Evolutionary conservation across 2,329 filamentous ascomycete species (phyloP), one percentile per base, ranked within the genome.

Genomic region (Verticillium zaregamsianum): DNA sequence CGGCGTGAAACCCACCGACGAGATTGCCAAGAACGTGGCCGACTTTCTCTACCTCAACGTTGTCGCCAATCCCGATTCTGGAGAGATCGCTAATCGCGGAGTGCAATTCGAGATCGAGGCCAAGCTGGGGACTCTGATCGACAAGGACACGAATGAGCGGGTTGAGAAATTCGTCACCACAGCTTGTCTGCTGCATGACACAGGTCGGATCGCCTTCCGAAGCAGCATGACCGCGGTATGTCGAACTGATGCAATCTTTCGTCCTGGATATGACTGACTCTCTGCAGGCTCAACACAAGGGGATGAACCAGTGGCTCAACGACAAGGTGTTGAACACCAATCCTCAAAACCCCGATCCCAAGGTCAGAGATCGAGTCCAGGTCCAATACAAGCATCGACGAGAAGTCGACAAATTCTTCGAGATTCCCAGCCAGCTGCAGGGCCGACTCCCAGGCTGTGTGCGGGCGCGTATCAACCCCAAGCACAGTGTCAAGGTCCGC

Each of bases 31-130:
- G 68, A 74, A 81, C 20, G 82, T 96, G n/a, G 91, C 90, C 64
- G 91, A 96, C 71, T 96, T 93, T 69, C 78, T 97, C 12, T 96
- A 88, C 71, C 73, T 85, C 57, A 82, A 90, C 61, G 88, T 95
- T 20, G 82, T 95, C 7, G 79, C 82, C 59, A 86, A 87, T 64
- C 80, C 84, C n/a, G 86, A 91, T 66, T 81, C 88, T 40, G 82
- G 82, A 35, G 86, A 90, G 67, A 84, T 90, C 23, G 75, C 79
- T 17, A 83, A 84, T 59, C 82, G 85, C 17, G 87, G 86, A 7
- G 89, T 93, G 15, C 85, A 92, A 63, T 88, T 97, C 59, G 95
- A 99, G 75, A 91, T 99, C 60, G 95, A 99, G 77, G 95, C 93
- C 11, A 98, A 98, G 74, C 81, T 98, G 57, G 95, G 95, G 20